phyloP scores from a whole-genome alignment of 768 basidiomycete species.

The Thelephora ganbajun region DNA sequence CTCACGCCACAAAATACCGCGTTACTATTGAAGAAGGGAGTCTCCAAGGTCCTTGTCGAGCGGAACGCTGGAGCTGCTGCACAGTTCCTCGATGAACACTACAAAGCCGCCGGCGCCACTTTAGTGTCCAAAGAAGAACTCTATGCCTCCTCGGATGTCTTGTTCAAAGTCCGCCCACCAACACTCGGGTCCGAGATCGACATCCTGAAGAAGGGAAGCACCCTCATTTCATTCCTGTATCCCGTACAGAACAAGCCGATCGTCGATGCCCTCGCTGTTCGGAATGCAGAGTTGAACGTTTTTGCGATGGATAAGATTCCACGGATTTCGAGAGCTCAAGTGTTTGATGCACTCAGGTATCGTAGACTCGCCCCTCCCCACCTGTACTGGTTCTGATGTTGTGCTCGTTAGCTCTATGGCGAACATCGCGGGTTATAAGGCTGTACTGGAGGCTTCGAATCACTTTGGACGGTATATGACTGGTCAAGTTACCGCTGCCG shows the following conservation, averaged over 20 bases:
- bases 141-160: conserved; percentile 56
- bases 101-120: conserved; percentile 64
- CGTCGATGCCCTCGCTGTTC: conserved; percentile 53
- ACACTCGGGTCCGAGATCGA: conserved; percentile 45
- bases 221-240: conserved; percentile 74
- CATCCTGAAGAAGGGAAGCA: conserved; percentile 56
- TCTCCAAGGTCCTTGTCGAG: conserved; percentile 59
- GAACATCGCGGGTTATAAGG: conserved; percentile 91
- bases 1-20: conserved; percentile 70
- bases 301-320: conserved; percentile 93
- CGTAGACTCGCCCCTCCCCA: not conserved
- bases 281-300: conserved; percentile 38
- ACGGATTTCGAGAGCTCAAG: conserved; percentile 80
- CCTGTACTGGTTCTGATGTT: not conserved
- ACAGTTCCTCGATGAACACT: conserved; percentile 74
- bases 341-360: conserved; percentile 78
- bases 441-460: conserved; percentile 81
- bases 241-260: conserved; percentile 68
- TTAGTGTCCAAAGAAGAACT: conserved; percentile 61
- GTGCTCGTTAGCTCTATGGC: conserved; percentile 59
- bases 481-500: conserved; percentile 84
- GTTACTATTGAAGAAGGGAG: conserved; percentile 72
- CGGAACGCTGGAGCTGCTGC: conserved; percentile 54
- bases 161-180: conserved; percentile 80
- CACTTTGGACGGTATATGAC: conserved; percentile 83